Base-by-base conservation (phyloP, 1,139 yeast genomes). In the Blastobotrys persicus region DNA sequence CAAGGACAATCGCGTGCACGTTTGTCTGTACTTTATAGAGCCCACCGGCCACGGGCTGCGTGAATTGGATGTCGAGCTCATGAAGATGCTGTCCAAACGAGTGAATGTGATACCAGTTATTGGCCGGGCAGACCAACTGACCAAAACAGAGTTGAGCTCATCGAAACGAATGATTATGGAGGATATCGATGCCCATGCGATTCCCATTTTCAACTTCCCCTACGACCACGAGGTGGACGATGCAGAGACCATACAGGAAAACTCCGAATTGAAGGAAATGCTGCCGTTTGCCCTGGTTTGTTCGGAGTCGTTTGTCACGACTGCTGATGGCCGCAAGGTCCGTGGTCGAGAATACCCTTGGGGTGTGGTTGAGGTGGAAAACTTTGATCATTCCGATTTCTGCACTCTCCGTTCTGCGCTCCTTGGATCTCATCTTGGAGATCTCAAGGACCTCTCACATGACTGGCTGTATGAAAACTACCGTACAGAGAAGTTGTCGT, bases 321-420 rank as follows among this genome's bases (percentile, higher is more conserved):
- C 41, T 3, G 68, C 77, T 12, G 75, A 81, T 18, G 92, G 91
- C 9, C 74, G 77, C 53, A 62, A 73, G 32, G 78, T 85, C 45
- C 80, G 89, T 59, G 95, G 87, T 5, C 78, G 96, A 68, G 80
- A 80, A 65, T 88, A 88, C 65, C 96, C 96, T 32, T 91, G 97
- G 96, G 97, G 97, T 1, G 68, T 79, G 48, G 82, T 89, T 42
- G 94, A 88, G 68, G 87, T 89, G 48, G 88, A 87, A 60, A 88
- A 89, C 66, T 82, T 92, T 14, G 80, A 80, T 49, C 79, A 83
- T 59, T 82, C 91, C 50, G 97, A 91, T 65, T 88, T 88, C 65
- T 75, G 82, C 19, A 74, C 85, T 18, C 74, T 91, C 60, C 83
- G 88, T 64, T 82, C 88, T 49, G 88, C 91, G 2, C 69, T 91